Conservation (phyloP, 75 land plant species). For the Chamaecyparis obtusa region DNA sequence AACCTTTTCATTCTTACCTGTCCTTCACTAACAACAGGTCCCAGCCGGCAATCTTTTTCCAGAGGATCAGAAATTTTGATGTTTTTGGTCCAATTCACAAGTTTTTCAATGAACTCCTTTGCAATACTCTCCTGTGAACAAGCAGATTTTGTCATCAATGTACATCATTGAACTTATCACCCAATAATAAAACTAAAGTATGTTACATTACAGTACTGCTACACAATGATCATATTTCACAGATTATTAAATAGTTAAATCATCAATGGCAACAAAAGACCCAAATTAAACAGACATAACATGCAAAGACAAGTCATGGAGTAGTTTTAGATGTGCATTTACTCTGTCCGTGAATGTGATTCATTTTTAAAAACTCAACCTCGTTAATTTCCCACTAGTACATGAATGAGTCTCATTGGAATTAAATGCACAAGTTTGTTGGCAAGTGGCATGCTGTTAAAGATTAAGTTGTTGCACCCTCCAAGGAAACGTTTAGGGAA, state of each 20-base stretch:
- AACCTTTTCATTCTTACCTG: constrained; percentile 50
- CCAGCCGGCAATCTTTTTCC: constrained; percentile 93
- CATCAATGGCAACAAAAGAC: background rate
- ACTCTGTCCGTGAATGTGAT: background rate
- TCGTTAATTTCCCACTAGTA: background rate
- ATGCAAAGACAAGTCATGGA: background rate
- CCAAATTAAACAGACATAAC: background rate
- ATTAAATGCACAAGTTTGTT: constrained; percentile 1
- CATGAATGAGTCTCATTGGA: background rate
- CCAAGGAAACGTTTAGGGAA: background rate
- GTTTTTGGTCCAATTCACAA: constrained; percentile 75
- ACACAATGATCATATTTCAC: background rate
- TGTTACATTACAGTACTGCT: background rate
- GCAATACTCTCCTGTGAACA: constrained; percentile 87
- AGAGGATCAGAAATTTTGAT: constrained; percentile 90
- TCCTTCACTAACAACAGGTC: constrained; percentile 91
- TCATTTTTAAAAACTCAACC: background rate
- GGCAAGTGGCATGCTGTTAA: background rate
- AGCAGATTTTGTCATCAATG: background rate
- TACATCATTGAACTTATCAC: background rate
- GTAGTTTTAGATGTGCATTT: background rate
- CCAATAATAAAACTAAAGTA: background rate
- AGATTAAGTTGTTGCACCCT: background rate
- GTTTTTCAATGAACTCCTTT: constrained; percentile 67
- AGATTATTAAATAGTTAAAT: background rate